Evolutionary conservation across 768 basidiomycete genomes (phyloP), one percentile per base, ranked within the genome.

Genomic region (Tulasnella sp.): DNA sequence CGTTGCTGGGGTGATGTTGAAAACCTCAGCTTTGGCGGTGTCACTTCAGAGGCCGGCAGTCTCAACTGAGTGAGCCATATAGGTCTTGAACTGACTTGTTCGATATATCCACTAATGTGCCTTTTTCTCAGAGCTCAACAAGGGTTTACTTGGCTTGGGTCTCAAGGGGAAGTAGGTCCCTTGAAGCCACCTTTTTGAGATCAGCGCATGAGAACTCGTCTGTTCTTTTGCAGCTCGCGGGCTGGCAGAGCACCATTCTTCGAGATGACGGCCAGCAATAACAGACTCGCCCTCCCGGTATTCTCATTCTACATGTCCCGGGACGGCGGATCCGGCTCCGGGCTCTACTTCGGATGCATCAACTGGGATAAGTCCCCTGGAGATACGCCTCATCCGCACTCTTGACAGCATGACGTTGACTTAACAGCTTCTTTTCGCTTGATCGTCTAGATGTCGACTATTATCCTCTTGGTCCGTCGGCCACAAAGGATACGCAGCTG

Each of bases 321-420:
- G 56, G 66, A 70, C 34, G 65, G 65, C 10, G 2, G 50, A 10
- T 49, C 57, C 25, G 69, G 67, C 31, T 67, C 66, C 17, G 63
- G 70, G 61, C 66, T 75, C 25, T 73, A 63, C 67, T 62, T 74
- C 43, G 74, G 74, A 11, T 72, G 73, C 30, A 67, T 65, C 50
- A 69, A 74, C 60, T 54, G 64, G 4, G 54, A 64, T 12, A 69
- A 70, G 34, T 72, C 67, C 63, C 65, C 65, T 43, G 71, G 72
- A 1, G 34, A 41, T 53, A 1, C 1, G 53, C n/a, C 43, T 2
- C 10, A 10, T 10, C 24, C 22, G 15, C 10, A 10, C 27, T 53
- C 8, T 34, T 15, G 25, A 15, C 42, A 3, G 5, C 5, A 15
- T 5, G 10, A 15, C n/a, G 4, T 10, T 19, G 22, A 2, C 19